Evolutionary conservation across 208 protist species (phyloP), one percentile per base, ranked within the genome.

Genomic region (Endotrypanum monterogeii): DNA sequence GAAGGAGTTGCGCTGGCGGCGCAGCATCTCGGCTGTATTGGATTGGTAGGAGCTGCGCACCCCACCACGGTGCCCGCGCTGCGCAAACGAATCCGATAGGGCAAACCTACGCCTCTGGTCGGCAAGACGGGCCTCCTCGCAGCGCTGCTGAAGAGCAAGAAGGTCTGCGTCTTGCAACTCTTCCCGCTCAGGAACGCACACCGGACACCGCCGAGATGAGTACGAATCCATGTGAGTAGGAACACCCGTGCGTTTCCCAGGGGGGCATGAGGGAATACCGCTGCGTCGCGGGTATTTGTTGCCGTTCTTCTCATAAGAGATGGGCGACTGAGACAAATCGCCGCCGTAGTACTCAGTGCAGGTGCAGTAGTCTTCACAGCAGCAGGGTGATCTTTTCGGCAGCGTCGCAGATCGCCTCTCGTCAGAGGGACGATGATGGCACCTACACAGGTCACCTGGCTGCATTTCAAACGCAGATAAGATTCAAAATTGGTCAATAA

Each of bases 1-100:
- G 20, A 84, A 52, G 35, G 72, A 78, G 51, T 86, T 85, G 44
- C 79, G 79, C 30, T 73, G 82, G 54, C 81, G 73, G 44, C 92
- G 90, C n/a, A 97, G 81, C 57, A 95, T 60, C 72, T 93, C 83
- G 0, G 89, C 78, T 7, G 85, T 92, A 77, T 89, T 97, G 39
- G 81, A 58, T 23, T 65, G 65, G 70, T 83, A 83, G 54, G 30
- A 69, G 51, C 61, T 30, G 62, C 61, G 55, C n/a, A 32, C 23
- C 20, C 58, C 28, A 39, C 55, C 25, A 69, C 30, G 50, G 67
- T 50, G n/a, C 32, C 60, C 28, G 7, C 39, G 78, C 20, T 8
- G 41, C 30, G 55, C 61, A 62, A 88, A 86, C 4, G 52, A 20
- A 23, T 50, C 41, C 23, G 41, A 25, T 41, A 73, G 73, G 46